Evolutionary conservation across 345 rosid genomes (phyloP).

Genomic region (Moricandia moricandioides): DNA sequence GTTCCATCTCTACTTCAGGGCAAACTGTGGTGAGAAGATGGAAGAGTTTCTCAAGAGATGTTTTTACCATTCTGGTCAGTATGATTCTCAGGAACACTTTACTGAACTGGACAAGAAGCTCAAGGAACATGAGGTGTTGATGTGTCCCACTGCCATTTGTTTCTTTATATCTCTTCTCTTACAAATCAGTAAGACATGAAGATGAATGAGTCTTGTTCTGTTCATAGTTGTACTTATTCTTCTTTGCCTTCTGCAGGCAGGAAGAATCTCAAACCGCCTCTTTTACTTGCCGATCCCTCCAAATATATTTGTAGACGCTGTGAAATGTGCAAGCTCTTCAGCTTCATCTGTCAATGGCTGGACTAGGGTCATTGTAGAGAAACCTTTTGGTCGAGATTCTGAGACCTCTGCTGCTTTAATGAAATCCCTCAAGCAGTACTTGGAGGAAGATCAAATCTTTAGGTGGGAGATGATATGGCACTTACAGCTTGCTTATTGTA

Average conservation of each 20-base stretch:
- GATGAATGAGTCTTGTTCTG: not conserved
- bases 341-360: conserved; percentile 91
- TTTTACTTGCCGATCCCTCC: conserved; percentile 95
- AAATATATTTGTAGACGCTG: conserved; percentile 87
- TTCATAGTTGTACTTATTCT: not conserved
- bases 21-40: conserved; percentile 88
- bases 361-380: conserved; percentile 99
- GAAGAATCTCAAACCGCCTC: conserved; percentile 77
- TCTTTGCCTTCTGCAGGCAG: conserved; percentile 45
- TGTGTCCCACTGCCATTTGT: not conserved
- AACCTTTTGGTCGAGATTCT: conserved; percentile 97
- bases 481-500: too few species aligned
- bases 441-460: conserved; percentile 91
- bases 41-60: conserved; percentile 93
- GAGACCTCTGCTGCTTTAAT: conserved; percentile 93
- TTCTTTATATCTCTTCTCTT: not conserved
- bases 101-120: conserved; percentile 71
- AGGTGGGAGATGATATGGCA: conserved; percentile 59
- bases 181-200: not conserved
- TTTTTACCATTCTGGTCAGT: conserved; percentile 96
- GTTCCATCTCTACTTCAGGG: conserved; percentile 53
- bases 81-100: conserved; percentile 79
- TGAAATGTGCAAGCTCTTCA: conserved; percentile 81
- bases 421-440: conserved; percentile 72
- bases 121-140: conserved; percentile 76